These are phyloP conservation scores for Fusarium sororula DNA, from an alignment of 2,329 filamentous ascomycete species.

Conservation along the genomic window DNA sequence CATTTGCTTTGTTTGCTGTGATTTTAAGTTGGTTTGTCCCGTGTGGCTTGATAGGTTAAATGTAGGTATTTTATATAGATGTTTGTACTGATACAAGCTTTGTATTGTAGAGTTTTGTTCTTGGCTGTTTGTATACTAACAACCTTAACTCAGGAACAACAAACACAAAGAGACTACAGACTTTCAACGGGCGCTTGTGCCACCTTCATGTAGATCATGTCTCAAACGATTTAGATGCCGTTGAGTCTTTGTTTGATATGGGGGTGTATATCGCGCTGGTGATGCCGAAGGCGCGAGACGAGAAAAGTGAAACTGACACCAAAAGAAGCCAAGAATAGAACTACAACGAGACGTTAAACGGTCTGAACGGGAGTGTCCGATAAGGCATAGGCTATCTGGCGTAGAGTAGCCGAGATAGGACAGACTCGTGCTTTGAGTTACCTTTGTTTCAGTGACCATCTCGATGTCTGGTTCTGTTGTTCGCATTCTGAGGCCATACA, in stretches of 20 bases:
- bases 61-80: neutral
- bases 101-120: neutral
- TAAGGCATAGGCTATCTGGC: too few relatives aligned
- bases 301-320: neutral
- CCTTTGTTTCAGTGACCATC: neutral
- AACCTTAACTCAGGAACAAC: neutral
- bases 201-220: neutral
- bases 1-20: neutral
- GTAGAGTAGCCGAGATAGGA: neutral
- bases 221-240: neutral
- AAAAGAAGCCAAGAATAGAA: neutral
- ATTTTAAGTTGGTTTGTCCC: conserved; percentile 2
- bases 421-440: neutral
- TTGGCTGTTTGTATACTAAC: neutral
- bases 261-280: neutral
- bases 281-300: neutral
- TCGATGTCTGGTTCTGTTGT: neutral
- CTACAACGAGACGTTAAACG: neutral
- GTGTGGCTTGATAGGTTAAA: neutral
- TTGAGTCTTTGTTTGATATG: neutral
- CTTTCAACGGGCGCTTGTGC: neutral
- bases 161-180: neutral
- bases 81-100: neutral
- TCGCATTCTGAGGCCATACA: neutral
- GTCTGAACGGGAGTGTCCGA: neutral